phyloP scores from a whole-genome alignment of 495 filamentous ascomycete species.

The Cercophora samala region DNA sequence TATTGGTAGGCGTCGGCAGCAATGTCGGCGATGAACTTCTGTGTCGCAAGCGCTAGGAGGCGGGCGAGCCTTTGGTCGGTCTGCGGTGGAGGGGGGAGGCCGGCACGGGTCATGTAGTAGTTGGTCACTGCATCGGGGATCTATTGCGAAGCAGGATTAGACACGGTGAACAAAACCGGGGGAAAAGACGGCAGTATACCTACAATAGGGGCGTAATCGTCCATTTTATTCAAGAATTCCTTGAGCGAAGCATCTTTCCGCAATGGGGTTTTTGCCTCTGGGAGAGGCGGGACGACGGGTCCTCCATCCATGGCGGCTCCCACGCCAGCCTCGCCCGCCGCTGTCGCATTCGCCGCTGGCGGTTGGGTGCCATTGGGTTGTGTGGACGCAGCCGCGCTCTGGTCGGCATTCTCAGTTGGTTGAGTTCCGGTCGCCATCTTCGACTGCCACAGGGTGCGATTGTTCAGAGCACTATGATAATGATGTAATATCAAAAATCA shows the following conservation, averaged over 20 bases:
- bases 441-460: background rate
- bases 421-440: constrained; percentile 25
- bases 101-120: constrained; percentile 95
- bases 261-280: constrained; percentile 53
- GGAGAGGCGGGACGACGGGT: constrained; percentile 9
- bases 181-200: constrained; percentile 30
- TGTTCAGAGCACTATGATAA: background rate
- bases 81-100: constrained; percentile 81
- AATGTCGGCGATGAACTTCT: constrained; percentile 97
- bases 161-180: background rate
- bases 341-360: constrained; percentile 2
- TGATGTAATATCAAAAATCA: background rate
- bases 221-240: constrained; percentile 93
- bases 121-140: constrained; percentile 97
- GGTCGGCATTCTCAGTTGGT: constrained; percentile 22
- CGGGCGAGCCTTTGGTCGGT: constrained; percentile 86
- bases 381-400: constrained; percentile 8
- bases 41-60: constrained; percentile 89
- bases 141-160: constrained; percentile 43
- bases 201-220: constrained; percentile 97
- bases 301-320: background rate
- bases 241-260: constrained; percentile 88
- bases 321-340: background rate
- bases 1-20: constrained; percentile 98
- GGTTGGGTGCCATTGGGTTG: constrained; percentile 22